phyloP scores from a whole-genome alignment of 2,329 filamentous ascomycete genomes.

The Fusarium austroafricanum region DNA sequence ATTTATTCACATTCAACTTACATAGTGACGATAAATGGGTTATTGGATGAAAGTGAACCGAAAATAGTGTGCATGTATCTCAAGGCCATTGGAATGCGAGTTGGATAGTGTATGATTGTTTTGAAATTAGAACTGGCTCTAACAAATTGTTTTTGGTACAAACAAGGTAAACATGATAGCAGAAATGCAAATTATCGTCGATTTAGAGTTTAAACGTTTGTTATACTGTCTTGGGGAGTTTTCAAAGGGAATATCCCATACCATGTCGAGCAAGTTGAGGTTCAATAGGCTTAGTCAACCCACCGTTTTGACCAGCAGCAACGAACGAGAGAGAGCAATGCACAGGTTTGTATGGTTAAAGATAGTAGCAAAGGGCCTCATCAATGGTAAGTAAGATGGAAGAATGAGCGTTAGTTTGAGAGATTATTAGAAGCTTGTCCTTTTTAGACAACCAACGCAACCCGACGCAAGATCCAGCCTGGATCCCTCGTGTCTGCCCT shows the following conservation, averaged over 20 bases:
- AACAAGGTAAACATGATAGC: background rate
- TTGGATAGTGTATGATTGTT: background rate
- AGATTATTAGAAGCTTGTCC: background rate
- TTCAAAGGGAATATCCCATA: background rate
- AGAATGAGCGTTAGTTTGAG: no score
- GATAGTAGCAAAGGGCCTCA: background rate
- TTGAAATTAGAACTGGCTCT: background rate
- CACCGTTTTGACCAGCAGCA: no score
- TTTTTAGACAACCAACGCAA: background rate
- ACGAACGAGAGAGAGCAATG: no score
- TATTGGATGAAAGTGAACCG: no score
- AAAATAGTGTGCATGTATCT: background rate
- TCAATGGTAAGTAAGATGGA: background rate
- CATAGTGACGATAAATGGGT: no score
- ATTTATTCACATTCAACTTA: no score
- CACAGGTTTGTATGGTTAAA: no score
- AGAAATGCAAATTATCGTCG: no score
- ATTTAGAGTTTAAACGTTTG: background rate
- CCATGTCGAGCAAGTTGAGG: background rate
- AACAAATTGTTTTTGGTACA: no score
- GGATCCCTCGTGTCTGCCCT: background rate
- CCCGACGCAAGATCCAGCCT: background rate
- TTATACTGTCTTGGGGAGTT: accelerated
- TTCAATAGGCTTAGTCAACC: background rate
- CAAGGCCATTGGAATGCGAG: no score